Conservation (phyloP, 306 rosid genomes). For the Macrotyloma uniflorum region DNA sequence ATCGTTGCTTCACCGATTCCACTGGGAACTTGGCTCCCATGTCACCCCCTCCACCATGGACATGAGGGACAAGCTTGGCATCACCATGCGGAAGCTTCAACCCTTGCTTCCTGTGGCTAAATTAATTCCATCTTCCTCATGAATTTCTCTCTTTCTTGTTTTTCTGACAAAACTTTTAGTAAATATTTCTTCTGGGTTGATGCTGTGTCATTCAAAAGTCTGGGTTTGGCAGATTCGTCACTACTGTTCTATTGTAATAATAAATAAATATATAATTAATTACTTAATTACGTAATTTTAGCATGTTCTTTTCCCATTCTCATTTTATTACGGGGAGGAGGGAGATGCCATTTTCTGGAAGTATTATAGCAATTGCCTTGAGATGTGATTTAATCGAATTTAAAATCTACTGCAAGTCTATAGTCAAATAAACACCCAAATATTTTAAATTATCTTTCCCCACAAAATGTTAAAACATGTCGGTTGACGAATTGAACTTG, state of each 20-base stretch:
- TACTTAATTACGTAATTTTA: too few relatives aligned
- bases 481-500: not conserved
- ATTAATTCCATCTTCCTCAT: not conserved
- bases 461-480: not conserved
- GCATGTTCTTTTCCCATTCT: too few relatives aligned
- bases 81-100: conserved; percentile 44
- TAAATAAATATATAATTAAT: too few relatives aligned
- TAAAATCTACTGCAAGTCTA: not conserved
- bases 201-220: too few relatives aligned
- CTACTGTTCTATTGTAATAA: too few relatives aligned
- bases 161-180: too few relatives aligned
- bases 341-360: not conserved
- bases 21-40: conserved; percentile 51
- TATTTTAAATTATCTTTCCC: not conserved
- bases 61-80: conserved; percentile 50
- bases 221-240: too few relatives aligned
- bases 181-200: too few relatives aligned
- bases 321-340: too few relatives aligned
- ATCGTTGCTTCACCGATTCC: conserved; percentile 59
- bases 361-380: not conserved
- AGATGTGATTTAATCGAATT: not conserved
- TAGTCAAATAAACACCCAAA: not conserved
- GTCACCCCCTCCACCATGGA: conserved; percentile 48
- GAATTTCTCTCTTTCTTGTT: too few relatives aligned
- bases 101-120: conserved; percentile 57